phyloP scores from a whole-genome alignment of 2,329 filamentous ascomycete genomes.

The Cercospora canescens region DNA sequence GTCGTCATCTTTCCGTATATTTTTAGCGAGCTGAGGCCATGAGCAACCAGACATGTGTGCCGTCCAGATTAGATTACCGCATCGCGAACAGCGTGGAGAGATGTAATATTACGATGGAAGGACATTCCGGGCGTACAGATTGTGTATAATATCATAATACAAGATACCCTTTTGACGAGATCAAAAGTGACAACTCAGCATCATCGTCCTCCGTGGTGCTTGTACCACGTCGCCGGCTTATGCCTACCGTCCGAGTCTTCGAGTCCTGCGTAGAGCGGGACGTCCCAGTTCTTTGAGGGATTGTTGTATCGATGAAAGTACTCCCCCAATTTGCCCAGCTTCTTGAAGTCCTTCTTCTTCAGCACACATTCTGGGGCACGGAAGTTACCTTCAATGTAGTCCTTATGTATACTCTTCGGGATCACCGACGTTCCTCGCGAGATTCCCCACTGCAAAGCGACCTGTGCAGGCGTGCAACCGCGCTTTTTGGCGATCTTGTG shows the following conservation, averaged over 20 bases:
- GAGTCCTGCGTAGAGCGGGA: constrained; percentile 41
- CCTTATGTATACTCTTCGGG: constrained; percentile 46
- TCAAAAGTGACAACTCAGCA: neutral
- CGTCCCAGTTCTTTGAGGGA: constrained; percentile 38
- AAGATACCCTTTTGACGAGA: neutral
- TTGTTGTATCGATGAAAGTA: constrained; percentile 32
- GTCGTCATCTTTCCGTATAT: constrained; percentile 55
- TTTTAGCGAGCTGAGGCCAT: constrained; percentile 38
- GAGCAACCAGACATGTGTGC: neutral
- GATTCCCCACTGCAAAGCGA: constrained; percentile 57
- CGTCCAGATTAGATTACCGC: neutral
- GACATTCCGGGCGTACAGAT: neutral
- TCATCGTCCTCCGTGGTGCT: constrained; percentile 1
- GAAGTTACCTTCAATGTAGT: constrained; percentile 34
- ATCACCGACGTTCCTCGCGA: constrained; percentile 58
- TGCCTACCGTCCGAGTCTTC: constrained; percentile 37
- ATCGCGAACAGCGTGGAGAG: neutral
- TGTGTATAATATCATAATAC: neutral
- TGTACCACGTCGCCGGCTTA: constrained; percentile 21
- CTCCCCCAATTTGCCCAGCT: constrained; percentile 38
- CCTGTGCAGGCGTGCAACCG: constrained; percentile 57
- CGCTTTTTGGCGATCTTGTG: constrained; percentile 65
- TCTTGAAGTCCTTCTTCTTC: constrained; percentile 39
- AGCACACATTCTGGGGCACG: constrained; percentile 37
- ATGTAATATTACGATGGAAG: neutral